Percentiles rank a stretch among this genome's conserved stretches.
These are phyloP conservation scores for Penicillium palitans DNA, from an alignment of 2,329 filamentous ascomycete genomes.

Conservation along the genomic window DNA sequence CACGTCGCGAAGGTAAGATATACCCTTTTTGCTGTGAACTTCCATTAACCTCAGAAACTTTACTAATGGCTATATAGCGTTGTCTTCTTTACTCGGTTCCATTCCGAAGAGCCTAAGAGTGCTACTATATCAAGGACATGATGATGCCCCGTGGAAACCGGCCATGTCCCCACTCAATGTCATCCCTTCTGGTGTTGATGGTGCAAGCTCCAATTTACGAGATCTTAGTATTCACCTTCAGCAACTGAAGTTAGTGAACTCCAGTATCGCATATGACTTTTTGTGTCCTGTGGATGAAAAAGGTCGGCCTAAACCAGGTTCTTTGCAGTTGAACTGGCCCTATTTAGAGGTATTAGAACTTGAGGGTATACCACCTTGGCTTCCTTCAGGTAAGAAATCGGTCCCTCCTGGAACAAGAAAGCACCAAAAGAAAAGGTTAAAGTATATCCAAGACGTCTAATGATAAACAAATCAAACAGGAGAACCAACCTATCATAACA, in stretches of 20 bases:
- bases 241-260: background rate
- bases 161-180: background rate
- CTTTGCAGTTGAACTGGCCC: constrained; percentile 4
- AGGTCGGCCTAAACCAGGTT: background rate
- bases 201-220: constrained; percentile 2
- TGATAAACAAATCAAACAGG: constrained; percentile 1
- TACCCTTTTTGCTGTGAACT: background rate
- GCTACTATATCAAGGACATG: background rate
- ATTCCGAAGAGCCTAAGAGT: constrained; percentile 1
- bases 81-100: background rate
- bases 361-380: constrained; percentile 2
- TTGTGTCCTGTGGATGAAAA: constrained; percentile 5
- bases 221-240: constrained; percentile 4
- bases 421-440: background rate
- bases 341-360: constrained; percentile 6
- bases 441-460: background rate
- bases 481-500: constrained; percentile 2
- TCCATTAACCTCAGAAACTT: background rate
- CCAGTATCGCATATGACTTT: constrained; percentile 1
- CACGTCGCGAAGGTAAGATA: constrained; percentile 10
- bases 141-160: background rate
- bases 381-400: constrained; percentile 10
- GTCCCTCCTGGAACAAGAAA: constrained; percentile 3
- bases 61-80: constrained; percentile 9
- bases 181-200: background rate